Conservation (phyloP, 345 rosid species). For the Eucalyptus regnans region DNA sequence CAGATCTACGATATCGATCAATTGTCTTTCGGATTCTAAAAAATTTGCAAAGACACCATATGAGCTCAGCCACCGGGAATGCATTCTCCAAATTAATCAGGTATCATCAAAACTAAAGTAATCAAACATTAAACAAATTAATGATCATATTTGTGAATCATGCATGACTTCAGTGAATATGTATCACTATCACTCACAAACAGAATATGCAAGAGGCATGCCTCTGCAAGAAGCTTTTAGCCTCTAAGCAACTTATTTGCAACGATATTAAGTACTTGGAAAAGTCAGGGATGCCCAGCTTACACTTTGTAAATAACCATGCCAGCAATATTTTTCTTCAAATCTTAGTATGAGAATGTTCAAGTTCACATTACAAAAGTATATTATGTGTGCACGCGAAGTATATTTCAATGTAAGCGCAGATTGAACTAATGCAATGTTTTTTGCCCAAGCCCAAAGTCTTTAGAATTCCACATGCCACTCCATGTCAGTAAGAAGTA, state of each 20-base stretch:
- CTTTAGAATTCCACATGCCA: neutral
- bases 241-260: neutral
- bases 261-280: neutral
- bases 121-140: neutral
- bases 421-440: neutral
- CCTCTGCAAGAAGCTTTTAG: neutral
- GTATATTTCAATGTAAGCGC: neutral
- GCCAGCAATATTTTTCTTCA: neutral
- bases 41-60: neutral
- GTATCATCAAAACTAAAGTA: neutral
- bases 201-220: neutral
- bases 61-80: neutral
- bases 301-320: neutral
- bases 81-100: neutral
- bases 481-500: neutral
- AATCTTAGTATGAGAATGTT: neutral
- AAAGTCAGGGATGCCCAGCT: neutral
- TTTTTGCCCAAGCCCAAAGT: neutral
- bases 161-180: neutral
- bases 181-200: neutral
- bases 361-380: neutral
- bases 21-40: constrained; percentile 28
- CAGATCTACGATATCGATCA: constrained; percentile 23
- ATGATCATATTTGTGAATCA: neutral
- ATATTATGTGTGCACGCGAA: neutral